A percentile compares a stretch with the other conserved stretches of the same genome.
These are phyloP conservation scores for Penicillium crystallinum DNA, from an alignment of 495 filamentous ascomycete genomes.

Conservation along the genomic window DNA sequence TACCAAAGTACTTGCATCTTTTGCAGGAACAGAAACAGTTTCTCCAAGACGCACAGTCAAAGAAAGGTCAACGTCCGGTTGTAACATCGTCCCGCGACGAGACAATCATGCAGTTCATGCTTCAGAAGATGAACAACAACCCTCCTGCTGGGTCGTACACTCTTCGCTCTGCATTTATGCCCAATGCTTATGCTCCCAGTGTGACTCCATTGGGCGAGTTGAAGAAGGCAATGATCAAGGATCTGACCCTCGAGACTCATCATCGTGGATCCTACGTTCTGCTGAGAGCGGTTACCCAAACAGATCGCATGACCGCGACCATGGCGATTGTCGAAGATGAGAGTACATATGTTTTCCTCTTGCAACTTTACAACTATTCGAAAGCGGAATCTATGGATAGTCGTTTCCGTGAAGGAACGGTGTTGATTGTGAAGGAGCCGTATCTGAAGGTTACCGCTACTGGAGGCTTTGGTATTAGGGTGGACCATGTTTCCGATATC, in stretches of 20 bases:
- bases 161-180: slow-evolving; percentile 18
- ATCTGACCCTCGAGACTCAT: slow-evolving; percentile 46
- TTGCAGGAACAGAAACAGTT: slow-evolving; percentile 11
- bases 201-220: slow-evolving; percentile 10
- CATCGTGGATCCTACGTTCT: slow-evolving; percentile 44
- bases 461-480: slow-evolving; percentile 38
- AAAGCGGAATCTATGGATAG: slow-evolving; percentile 17
- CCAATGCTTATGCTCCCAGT: slow-evolving; percentile 21
- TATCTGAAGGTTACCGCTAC: slow-evolving; percentile 39
- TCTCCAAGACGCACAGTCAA: slow-evolving; percentile 12
- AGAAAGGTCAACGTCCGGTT: slow-evolving; percentile 14
- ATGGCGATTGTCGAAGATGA: slow-evolving; percentile 50
- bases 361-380: slow-evolving; percentile 45
- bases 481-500: slow-evolving; percentile 51
- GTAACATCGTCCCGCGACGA: slow-evolving; percentile 17
- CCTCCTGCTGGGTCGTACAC: background rate
- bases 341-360: slow-evolving; percentile 35
- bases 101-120: slow-evolving; percentile 16
- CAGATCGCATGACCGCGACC: slow-evolving; percentile 36
- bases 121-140: slow-evolving; percentile 7
- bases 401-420: slow-evolving; percentile 20
- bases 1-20: slow-evolving; percentile 2
- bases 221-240: slow-evolving; percentile 21
- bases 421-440: slow-evolving; percentile 49
- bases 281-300: slow-evolving; percentile 36